These are phyloP conservation scores for Trametes pubescens DNA, from an alignment of 1,284 basidiomycete species.

Conservation along the genomic window DNA sequence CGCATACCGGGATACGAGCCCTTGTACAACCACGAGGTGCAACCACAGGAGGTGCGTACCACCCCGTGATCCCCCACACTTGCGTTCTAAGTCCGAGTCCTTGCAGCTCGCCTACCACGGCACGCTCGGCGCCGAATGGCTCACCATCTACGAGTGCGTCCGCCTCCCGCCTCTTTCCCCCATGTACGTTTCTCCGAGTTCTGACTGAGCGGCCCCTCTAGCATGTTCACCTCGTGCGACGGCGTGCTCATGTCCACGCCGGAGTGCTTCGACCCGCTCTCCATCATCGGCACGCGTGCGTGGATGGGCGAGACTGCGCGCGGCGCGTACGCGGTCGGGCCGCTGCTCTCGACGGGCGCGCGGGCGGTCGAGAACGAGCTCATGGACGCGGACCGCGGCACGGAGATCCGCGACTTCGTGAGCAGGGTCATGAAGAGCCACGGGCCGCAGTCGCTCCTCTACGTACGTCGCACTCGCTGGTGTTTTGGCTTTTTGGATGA, in stretches of 20 bases:
- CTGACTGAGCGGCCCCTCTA: background rate
- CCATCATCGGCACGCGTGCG: conserved; percentile 18
- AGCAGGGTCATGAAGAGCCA: conserved; percentile 22
- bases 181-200: background rate
- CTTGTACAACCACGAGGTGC: conserved; percentile 27
- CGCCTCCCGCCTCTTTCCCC: background rate
- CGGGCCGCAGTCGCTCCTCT: conserved; percentile 22
- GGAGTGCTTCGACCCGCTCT: conserved; percentile 30
- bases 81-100: background rate
- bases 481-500: too few species aligned
- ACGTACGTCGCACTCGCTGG: conserved; percentile 13
- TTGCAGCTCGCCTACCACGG: conserved; percentile 10
- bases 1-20: conserved; percentile 28
- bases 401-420: conserved; percentile 23
- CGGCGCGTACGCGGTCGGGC: conserved; percentile 25
- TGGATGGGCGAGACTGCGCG: conserved; percentile 28
- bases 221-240: conserved; percentile 26
- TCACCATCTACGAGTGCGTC: conserved; percentile 28
- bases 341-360: conserved; percentile 17
- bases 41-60: conserved; percentile 25
- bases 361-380: conserved; percentile 17
- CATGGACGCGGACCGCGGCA: conserved; percentile 10
- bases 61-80: too few species aligned
- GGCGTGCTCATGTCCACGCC: conserved; percentile 28
- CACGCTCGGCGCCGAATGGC: conserved; percentile 20